A percentile compares a stretch with the other conserved stretches of the same genome.
phyloP scores from a whole-genome alignment of 2,329 filamentous ascomycete species.

The Fusarium staphyleae region DNA sequence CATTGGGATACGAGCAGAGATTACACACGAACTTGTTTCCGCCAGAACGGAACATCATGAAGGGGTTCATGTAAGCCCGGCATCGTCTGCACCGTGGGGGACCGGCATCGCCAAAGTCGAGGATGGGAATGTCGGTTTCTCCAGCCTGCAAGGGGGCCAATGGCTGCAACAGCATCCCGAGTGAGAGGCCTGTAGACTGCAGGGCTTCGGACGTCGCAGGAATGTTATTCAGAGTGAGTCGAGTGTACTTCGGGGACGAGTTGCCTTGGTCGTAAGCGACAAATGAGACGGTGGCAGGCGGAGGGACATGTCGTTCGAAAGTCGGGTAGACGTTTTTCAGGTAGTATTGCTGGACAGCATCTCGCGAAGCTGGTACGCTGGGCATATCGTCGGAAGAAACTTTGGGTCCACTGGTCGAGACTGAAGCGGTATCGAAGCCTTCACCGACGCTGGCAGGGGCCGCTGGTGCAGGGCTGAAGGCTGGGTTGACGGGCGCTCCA shows the following conservation, averaged over 20 bases:
- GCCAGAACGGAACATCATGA: slow-evolving; percentile 95
- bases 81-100: slow-evolving; percentile 93
- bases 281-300: slow-evolving; percentile 86
- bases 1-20: slow-evolving; percentile 96
- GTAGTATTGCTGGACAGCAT: slow-evolving; percentile 83
- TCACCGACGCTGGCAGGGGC: slow-evolving; percentile 39
- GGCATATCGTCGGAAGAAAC: slow-evolving; percentile 94
- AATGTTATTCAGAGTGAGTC: slow-evolving; percentile 92
- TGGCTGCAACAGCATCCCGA: slow-evolving; percentile 89
- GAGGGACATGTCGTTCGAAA: slow-evolving; percentile 91
- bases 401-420: slow-evolving; percentile 52
- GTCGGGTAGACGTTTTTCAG: slow-evolving; percentile 90
- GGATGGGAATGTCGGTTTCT: slow-evolving; percentile 85
- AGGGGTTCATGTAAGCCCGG: slow-evolving; percentile 96
- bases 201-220: slow-evolving; percentile 83
- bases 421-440: slow-evolving; percentile 44
- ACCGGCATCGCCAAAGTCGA: slow-evolving; percentile 92
- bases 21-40: slow-evolving; percentile 99
- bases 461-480: slow-evolving; percentile 41
- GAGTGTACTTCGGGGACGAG: slow-evolving; percentile 90
- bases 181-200: slow-evolving; percentile 78
- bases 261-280: slow-evolving; percentile 97
- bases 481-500: slow-evolving; percentile 62
- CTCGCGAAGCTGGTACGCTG: slow-evolving; percentile 85
- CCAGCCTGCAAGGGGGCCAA: slow-evolving; percentile 83